Evolutionary conservation across 2,329 filamentous ascomycete species (phyloP).

Genomic region (Colletotrichum sp.): DNA sequence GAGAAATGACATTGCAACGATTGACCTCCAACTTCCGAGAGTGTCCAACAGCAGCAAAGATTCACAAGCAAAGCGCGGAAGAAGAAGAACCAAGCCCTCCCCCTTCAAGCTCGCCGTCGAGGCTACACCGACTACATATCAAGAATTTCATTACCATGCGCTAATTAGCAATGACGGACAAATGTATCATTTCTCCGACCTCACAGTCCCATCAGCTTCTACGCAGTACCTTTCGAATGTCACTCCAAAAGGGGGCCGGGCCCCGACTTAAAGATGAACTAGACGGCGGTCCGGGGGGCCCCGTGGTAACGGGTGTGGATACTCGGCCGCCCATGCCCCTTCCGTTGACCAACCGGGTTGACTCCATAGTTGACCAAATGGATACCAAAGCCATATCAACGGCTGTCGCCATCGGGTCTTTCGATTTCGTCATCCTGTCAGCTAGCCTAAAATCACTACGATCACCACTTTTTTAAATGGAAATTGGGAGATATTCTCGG

Average conservation of each 20-base stretch:
- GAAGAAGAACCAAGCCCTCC: background rate
- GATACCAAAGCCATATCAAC: background rate
- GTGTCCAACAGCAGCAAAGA: background rate
- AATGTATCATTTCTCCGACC: background rate
- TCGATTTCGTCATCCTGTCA: constrained; percentile 4
- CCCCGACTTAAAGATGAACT: background rate
- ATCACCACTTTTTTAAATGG: background rate
- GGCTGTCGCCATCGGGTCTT: constrained; percentile 4
- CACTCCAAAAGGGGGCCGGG: background rate
- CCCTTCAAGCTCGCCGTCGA: background rate
- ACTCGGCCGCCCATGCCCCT: background rate
- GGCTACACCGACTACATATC: background rate
- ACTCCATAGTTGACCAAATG: background rate
- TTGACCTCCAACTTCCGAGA: background rate
- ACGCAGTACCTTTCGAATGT: background rate
- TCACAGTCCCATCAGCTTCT: background rate
- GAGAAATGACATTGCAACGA: background rate
- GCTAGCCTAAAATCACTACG: background rate
- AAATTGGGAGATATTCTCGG: background rate
- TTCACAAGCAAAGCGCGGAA: background rate
- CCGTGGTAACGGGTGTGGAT: background rate
- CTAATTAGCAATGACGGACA: background rate
- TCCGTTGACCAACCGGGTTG: constrained; percentile 2
- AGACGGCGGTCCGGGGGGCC: background rate
- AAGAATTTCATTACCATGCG: background rate